Evolutionary conservation across 192 early-diverging fungal species (phyloP), one percentile per base, ranked within the genome.

Genomic region (Coemansia sp.): DNA sequence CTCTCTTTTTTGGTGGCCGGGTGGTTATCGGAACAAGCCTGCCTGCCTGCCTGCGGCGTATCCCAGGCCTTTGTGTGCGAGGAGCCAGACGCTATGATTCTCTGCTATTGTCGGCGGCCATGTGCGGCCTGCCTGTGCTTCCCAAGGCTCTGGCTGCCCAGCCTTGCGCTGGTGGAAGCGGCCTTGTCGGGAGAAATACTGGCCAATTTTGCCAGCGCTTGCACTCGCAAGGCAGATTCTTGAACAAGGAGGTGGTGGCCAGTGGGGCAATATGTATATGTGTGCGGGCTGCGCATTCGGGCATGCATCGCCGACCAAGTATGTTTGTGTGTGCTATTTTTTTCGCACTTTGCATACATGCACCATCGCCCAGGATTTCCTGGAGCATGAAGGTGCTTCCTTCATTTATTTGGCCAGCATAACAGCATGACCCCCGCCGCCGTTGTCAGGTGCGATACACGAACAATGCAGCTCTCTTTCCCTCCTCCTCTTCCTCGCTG

Each of bases 11-110:
- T 53, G 51, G 51, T 53, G 9, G 9, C 23, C 11, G 51, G 23
- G 24, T 53, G 7, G 21, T 12, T 53, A 53, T 53, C 51, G 51
- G 51, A 53, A 53, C 51, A 53, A 53, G 51, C 51, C 51, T 53
- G 51, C 51, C 51, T 53, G 51, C 51, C 51, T 53, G 51, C 51
- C 51, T 53, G 51, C 51, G 24, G 21, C 23, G 12, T 18, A 18
- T 46, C 18, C 18, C 14, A 14, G 30, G 30, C 30, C 44, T 46
- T 18, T 46, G 44, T 53, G 20, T 16, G 23, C 9, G 14, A 26
- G 20, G 24, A 26, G 23, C 15, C 23, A 49, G 46, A 49, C 20
- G 51, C 51, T 7, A 26, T 23, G 51, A 11, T 7, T 6, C 23
- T 4, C 7, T 26, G 21, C 51, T 10, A 53, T 53, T 23, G 51